A percentile compares a stretch with the other conserved stretches of the same genome.
phyloP scores from a whole-genome alignment of 2,329 filamentous ascomycete species.

The Penicillium sp. region DNA sequence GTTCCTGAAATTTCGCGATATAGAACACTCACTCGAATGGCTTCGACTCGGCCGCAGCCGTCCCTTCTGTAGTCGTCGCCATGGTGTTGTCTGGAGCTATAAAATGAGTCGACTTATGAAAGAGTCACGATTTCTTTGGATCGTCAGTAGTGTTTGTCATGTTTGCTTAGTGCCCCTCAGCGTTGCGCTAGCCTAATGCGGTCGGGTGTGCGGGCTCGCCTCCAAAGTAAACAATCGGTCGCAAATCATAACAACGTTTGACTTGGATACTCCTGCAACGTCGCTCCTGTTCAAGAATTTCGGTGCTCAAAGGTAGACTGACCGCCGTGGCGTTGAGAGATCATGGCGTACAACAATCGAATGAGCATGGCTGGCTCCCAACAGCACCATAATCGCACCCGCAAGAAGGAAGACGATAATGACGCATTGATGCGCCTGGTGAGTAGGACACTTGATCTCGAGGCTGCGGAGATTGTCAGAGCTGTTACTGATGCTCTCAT shows the following conservation, averaged over 20 bases:
- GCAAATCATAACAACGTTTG: constrained; percentile 32
- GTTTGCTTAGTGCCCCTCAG: constrained; percentile 42
- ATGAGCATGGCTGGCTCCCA: constrained; percentile 54
- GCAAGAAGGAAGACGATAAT: constrained; percentile 61
- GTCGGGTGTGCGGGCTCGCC: constrained; percentile 29
- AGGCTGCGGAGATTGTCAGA: background rate
- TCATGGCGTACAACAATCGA: constrained; percentile 56
- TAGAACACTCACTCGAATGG: constrained; percentile 43
- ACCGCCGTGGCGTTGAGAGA: constrained; percentile 16
- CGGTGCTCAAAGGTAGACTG: background rate
- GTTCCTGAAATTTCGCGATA: background rate
- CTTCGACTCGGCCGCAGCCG: constrained; percentile 32
- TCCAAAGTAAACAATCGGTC: constrained; percentile 41
- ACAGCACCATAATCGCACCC: constrained; percentile 52
- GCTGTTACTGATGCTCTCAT: constrained; percentile 19
- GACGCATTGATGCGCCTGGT: constrained; percentile 63
- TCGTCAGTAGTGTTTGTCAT: constrained; percentile 37
- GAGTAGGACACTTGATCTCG: constrained; percentile 23
- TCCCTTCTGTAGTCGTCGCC: constrained; percentile 31
- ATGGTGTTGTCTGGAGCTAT: constrained; percentile 28
- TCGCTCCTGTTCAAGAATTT: constrained; percentile 13
- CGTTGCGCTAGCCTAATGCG: constrained; percentile 36
- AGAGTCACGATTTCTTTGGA: constrained; percentile 31
- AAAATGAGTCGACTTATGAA: constrained; percentile 14
- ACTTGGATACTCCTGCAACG: constrained; percentile 12